A percentile compares a stretch with the other conserved stretches of the same genome.
Conservation (phyloP, 148 eudicot species). For the Rhododendron simsii region DNA sequence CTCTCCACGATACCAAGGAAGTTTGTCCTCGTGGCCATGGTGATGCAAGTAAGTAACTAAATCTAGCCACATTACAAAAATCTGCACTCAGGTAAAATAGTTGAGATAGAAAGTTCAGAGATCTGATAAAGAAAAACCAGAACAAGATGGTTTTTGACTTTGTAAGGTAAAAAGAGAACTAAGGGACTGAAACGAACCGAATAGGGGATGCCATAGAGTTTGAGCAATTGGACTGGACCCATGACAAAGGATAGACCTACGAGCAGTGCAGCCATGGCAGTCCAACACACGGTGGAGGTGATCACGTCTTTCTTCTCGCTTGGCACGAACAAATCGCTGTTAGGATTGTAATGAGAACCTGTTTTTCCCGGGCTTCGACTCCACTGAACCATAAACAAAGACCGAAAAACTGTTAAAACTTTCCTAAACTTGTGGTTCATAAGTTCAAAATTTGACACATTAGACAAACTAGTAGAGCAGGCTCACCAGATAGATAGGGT, state of each 20-base stretch:
- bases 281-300: conserved; percentile 53
- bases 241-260: conserved; percentile 30
- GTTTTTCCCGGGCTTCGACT: conserved; percentile 49
- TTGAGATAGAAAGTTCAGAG: neutral
- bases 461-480: neutral
- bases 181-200: conserved; percentile 22
- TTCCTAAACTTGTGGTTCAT: neutral
- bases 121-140: neutral
- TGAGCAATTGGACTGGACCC: conserved; percentile 46
- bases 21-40: conserved; percentile 43
- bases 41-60: conserved; percentile 46
- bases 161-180: neutral
- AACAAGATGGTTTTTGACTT: neutral
- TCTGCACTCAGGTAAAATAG: conserved; percentile 6
- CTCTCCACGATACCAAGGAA: conserved; percentile 49
- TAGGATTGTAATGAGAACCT: conserved; percentile 53
- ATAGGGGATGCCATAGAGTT: conserved; percentile 49
- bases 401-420: neutral
- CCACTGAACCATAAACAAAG: conserved; percentile 23
- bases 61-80: conserved; percentile 35
- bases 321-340: conserved; percentile 43
- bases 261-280: conserved; percentile 43
- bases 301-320: conserved; percentile 41
- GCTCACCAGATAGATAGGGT: conserved; percentile 53
- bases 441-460: neutral